Conservation (phyloP, 2,329 filamentous ascomycete species). For the Fusarium citri region DNA sequence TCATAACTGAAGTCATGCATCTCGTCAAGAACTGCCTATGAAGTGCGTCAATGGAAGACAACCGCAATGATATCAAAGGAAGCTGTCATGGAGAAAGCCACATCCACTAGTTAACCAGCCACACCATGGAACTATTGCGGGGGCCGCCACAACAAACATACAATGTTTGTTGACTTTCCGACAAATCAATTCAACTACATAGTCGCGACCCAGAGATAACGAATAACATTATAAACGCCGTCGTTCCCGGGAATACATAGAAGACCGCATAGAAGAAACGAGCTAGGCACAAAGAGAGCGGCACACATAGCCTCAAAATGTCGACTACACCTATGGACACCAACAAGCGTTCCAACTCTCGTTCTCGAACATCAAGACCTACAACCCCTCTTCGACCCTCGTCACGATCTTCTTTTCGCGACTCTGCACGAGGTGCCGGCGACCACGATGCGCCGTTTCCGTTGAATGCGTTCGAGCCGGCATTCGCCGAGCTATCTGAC, state of each 20-base stretch:
- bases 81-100: constrained; percentile 21
- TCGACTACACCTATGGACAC: constrained; percentile 45
- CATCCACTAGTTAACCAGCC: constrained; percentile 9
- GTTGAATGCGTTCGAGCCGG: constrained; percentile 85
- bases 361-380: constrained; percentile 76
- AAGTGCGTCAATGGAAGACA: constrained; percentile 3
- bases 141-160: constrained; percentile 31
- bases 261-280: not conserved
- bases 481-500: constrained; percentile 93
- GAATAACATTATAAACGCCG: not conserved
- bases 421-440: constrained; percentile 71
- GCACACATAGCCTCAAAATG: constrained; percentile 28
- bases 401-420: constrained; percentile 88
- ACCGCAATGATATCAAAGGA: constrained; percentile 1
- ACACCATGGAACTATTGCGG: constrained; percentile 22
- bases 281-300: not conserved
- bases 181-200: constrained; percentile 13
- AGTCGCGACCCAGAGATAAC: constrained; percentile 4
- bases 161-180: constrained; percentile 39
- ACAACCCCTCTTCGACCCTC: constrained; percentile 92
- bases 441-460: constrained; percentile 70
- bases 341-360: constrained; percentile 66
- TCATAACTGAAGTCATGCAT: not conserved
- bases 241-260: not conserved
- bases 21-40: not conserved